phyloP scores from a whole-genome alignment of 345 rosid species.

The Aquilaria yunnanensis region DNA sequence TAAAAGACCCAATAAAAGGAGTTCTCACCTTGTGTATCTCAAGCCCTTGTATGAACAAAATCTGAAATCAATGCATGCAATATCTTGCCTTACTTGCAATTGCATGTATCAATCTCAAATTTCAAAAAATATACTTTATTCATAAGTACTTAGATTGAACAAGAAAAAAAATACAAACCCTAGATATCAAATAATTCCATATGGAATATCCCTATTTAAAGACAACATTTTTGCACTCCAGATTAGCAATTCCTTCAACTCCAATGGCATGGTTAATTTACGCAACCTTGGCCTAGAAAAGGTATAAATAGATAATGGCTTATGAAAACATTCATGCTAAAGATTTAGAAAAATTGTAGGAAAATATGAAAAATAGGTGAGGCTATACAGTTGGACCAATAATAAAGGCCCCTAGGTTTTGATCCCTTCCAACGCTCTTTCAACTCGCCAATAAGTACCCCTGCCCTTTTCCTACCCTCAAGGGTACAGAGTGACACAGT shows the following conservation, averaged over 20 bases:
- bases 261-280: conserved; percentile 54
- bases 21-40: conserved; percentile 13
- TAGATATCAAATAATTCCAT: conserved; percentile 40
- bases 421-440: too few species aligned
- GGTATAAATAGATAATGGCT: conserved; percentile 2
- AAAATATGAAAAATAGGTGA: conserved; percentile 3
- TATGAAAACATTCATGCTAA: not conserved
- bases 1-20: not conserved
- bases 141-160: not conserved
- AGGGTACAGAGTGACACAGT: too few species aligned
- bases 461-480: too few species aligned
- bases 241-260: conserved; percentile 39
- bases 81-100: conserved; percentile 40
- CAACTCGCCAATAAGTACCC: too few species aligned
- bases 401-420: conserved; percentile 15
- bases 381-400: conserved; percentile 57
- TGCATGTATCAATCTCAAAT: not conserved
- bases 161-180: conserved; percentile 31
- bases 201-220: conserved; percentile 29
- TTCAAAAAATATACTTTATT: not conserved
- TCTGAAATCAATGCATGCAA: conserved; percentile 41
- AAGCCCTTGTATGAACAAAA: conserved; percentile 30
- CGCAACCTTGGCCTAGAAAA: conserved; percentile 34
- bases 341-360: too few species aligned
- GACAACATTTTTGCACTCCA: conserved; percentile 39